Conservation (phyloP, 148 eudicot species). For the Rheum nobile region DNA sequence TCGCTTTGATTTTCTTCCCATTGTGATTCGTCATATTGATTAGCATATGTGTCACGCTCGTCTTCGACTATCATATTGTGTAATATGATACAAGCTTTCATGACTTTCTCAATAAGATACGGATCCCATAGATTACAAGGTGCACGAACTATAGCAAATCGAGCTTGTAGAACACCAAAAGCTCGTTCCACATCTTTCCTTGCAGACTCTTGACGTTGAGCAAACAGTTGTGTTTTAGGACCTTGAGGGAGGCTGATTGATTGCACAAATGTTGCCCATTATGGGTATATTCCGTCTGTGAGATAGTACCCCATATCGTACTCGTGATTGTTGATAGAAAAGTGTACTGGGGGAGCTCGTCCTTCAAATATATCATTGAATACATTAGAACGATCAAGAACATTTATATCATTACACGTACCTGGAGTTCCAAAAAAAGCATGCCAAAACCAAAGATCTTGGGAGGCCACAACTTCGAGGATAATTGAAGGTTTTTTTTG, state of each 20-base stretch:
- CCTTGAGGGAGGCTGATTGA: not conserved
- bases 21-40: not conserved
- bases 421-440: not conserved
- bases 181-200: conserved; percentile 7
- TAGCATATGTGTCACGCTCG: not conserved
- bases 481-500: not conserved
- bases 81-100: not conserved
- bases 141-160: not conserved
- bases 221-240: not conserved
- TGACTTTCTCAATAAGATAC: not conserved
- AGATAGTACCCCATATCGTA: conserved; percentile 4
- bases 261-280: conserved; percentile 2
- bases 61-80: not conserved
- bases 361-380: not conserved
- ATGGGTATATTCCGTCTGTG: not conserved
- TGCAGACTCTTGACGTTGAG: not conserved
- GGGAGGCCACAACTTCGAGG: conserved; percentile 2
- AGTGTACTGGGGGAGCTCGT: not conserved
- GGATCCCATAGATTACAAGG: not conserved
- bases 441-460: conserved; percentile 11
- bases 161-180: conserved; percentile 6
- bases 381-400: not conserved
- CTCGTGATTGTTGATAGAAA: not conserved
- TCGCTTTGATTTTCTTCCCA: not conserved
- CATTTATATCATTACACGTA: not conserved